Evolutionary conservation across 1,139 yeast species (phyloP).

Genomic region (Geotrichum restrictum): DNA sequence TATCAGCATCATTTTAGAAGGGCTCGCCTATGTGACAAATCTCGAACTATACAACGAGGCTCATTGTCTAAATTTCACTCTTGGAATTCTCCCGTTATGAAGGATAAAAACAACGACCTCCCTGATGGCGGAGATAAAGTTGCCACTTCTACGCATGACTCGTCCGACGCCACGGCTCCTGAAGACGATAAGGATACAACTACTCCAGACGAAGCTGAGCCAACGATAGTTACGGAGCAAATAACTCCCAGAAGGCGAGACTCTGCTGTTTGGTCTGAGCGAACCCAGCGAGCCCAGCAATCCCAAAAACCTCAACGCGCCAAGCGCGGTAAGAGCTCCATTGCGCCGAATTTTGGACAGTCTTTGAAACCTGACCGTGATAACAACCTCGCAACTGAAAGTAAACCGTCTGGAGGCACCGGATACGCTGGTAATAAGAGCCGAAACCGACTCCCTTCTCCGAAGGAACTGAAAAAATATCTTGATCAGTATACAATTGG

Average conservation of each 20-base stretch:
- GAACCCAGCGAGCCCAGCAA: not conserved
- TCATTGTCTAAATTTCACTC: not conserved
- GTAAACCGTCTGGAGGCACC: not conserved
- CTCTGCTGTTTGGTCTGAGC: constrained; percentile 8
- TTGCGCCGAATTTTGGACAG: not conserved
- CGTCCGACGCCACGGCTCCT: not conserved
- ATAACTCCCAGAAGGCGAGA: constrained; percentile 11
- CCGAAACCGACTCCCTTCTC: constrained; percentile 40
- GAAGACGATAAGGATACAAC: not conserved
- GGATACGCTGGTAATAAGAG: not conserved
- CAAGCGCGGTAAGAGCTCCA: not conserved
- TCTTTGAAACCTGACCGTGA: not conserved
- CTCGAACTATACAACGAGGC: too few relatives aligned
- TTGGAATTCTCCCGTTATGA: not conserved
- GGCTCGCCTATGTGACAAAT: too few relatives aligned
- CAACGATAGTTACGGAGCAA: not conserved
- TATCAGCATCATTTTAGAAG: too few relatives aligned
- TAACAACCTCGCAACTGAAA: not conserved
- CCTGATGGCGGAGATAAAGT: not conserved
- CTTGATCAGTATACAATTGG: constrained; percentile 51
- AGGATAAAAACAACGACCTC: not conserved
- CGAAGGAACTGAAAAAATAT: constrained; percentile 43
- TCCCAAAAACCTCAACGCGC: not conserved
- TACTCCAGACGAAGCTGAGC: not conserved
- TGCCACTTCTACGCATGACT: not conserved